Percentiles rank a stretch among this genome's conserved stretches.
phyloP scores from a whole-genome alignment of 441 rosid genomes.

The Syzygium syzygioides region DNA sequence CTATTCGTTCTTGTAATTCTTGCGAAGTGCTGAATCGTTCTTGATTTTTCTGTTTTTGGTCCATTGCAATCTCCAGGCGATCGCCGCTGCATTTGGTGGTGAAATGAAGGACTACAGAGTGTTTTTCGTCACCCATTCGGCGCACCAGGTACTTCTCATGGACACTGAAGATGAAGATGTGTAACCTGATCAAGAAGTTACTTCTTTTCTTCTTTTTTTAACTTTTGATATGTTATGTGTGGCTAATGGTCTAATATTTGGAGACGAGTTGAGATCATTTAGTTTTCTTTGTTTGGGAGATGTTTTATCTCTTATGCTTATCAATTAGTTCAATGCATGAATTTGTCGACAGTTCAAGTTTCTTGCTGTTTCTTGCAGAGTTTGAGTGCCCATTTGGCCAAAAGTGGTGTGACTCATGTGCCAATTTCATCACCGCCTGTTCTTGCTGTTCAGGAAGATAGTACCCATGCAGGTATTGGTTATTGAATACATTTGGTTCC shows the following conservation, averaged over 20 bases:
- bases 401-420: constrained; percentile 29
- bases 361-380: constrained; percentile 31
- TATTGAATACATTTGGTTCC: neutral
- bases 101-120: constrained; percentile 49
- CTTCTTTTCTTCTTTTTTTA: neutral
- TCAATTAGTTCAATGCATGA: neutral
- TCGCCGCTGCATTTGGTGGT: constrained; percentile 69
- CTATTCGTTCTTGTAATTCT: neutral
- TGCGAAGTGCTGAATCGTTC: neutral
- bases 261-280: neutral
- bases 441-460: constrained; percentile 30
- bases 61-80: constrained; percentile 38
- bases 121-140: constrained; percentile 59
- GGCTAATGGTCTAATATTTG: neutral
- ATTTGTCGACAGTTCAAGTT: no score
- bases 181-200: neutral
- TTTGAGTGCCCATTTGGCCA: constrained; percentile 43
- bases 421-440: constrained; percentile 65
- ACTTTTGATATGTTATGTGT: neutral
- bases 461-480: constrained; percentile 27
- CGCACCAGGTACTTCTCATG: constrained; percentile 49
- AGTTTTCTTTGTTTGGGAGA: neutral
- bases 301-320: neutral
- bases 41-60: neutral
- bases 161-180: neutral